Conservation (phyloP, 2,329 filamentous ascomycete genomes). For the Huntiella omanensis region DNA sequence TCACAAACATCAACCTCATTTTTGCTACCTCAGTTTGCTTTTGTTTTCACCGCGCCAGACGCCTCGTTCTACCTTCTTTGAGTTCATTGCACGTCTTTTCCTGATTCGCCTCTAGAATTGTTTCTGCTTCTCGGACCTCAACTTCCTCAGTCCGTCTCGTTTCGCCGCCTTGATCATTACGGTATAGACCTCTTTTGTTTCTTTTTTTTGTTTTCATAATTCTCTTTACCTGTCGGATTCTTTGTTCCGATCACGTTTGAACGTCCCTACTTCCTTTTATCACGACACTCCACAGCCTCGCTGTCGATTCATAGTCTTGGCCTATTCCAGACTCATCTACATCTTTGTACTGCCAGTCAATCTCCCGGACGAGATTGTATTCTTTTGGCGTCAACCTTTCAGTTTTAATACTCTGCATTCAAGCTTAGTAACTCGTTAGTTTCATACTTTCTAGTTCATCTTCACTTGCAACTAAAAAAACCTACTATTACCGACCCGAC, state of each 20-base stretch:
- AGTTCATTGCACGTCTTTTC: background rate
- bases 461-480: background rate
- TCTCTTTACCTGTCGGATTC: background rate
- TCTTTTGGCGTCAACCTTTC: background rate
- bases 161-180: background rate
- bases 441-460: background rate
- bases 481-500: background rate
- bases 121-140: slow-evolving; percentile 2
- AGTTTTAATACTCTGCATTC: slow-evolving; percentile 2
- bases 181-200: slow-evolving; percentile 5
- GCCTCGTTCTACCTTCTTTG: background rate
- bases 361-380: slow-evolving; percentile 11
- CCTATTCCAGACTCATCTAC: background rate
- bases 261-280: background rate
- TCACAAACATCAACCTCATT: slow-evolving; percentile 1
- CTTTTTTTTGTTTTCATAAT: background rate
- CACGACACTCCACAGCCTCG: slow-evolving; percentile 2
- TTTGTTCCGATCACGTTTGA: background rate
- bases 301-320: background rate
- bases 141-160: background rate
- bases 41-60: slow-evolving; percentile 6
- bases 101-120: slow-evolving; percentile 2
- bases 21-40: background rate
- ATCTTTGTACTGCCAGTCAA: background rate
- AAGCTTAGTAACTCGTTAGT: background rate